Conservation (phyloP, 179 eudicot species). For the Vitellaria paradoxa region DNA sequence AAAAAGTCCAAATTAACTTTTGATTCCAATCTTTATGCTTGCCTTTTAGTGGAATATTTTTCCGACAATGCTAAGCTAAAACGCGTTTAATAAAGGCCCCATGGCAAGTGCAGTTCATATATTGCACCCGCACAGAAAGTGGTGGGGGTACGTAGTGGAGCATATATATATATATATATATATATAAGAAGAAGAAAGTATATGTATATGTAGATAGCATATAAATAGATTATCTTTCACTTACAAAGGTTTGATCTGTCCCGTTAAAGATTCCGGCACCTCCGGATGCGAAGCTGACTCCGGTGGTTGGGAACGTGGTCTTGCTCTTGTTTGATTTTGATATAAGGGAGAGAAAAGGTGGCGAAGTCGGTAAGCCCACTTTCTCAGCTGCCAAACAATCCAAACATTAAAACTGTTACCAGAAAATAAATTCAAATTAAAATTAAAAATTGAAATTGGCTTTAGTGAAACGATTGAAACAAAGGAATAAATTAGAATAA, state of each 20-base stretch:
- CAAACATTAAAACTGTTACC: neutral
- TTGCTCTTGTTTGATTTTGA: slow-evolving; percentile 15
- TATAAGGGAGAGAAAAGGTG: slow-evolving; percentile 28
- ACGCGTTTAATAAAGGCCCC: too few species aligned
- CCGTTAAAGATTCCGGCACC: slow-evolving; percentile 69
- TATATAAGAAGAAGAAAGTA: too few species aligned
- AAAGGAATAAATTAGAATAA: too few species aligned
- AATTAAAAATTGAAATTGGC: too few species aligned
- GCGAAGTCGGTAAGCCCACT: slow-evolving; percentile 48
- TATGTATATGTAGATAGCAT: neutral
- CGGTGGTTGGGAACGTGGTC: slow-evolving; percentile 29
- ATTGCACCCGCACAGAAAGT: neutral
- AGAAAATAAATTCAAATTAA: too few species aligned
- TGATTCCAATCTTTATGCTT: too few species aligned
- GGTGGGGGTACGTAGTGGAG: too few species aligned
- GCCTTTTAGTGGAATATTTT: too few species aligned
- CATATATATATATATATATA: too few species aligned
- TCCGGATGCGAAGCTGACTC: slow-evolving; percentile 83
- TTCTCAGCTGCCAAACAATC: slow-evolving; percentile 50
- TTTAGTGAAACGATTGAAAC: too few species aligned
- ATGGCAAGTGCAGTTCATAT: neutral
- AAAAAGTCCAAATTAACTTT: too few species aligned
- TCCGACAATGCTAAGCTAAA: too few species aligned
- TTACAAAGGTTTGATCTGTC: slow-evolving; percentile 26
- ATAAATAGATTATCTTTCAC: neutral